Conservation (phyloP, 2,329 filamentous ascomycete species). For the Mollisiaceae sp. region DNA sequence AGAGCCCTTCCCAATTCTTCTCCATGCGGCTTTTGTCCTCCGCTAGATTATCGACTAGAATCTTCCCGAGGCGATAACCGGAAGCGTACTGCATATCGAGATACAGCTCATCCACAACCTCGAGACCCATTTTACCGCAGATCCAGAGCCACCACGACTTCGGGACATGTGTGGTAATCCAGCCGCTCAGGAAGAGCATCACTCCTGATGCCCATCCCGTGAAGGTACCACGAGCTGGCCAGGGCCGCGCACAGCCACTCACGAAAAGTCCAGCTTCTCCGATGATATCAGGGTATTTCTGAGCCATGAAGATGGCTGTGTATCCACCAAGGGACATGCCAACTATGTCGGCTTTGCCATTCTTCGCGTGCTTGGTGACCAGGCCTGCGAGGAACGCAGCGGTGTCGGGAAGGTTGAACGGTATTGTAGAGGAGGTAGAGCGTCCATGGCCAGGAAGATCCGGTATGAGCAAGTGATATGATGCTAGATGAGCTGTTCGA, state of each 20-base stretch:
- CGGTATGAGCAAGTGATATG: constrained; percentile 16
- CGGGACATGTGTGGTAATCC: constrained; percentile 5
- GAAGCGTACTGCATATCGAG: constrained; percentile 10
- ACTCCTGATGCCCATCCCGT: constrained; percentile 6
- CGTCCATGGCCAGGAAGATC: constrained; percentile 10
- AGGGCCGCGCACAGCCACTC: constrained; percentile 10
- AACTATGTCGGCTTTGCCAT: constrained; percentile 13
- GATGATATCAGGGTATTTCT: constrained; percentile 14
- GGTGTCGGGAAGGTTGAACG: constrained; percentile 11
- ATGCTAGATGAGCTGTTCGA: not conserved
- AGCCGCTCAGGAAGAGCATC: not conserved
- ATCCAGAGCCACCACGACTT: not conserved
- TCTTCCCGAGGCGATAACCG: not conserved
- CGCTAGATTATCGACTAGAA: not conserved
- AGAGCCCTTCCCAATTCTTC: constrained; percentile 7
- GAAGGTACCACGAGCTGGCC: constrained; percentile 4
- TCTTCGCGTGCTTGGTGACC: constrained; percentile 15
- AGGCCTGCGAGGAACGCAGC: constrained; percentile 9
- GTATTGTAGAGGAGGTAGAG: constrained; percentile 1
- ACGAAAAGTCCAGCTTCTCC: constrained; percentile 13
- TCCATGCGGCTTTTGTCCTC: not conserved
- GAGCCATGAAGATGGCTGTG: not conserved
- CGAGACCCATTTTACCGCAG: not conserved
- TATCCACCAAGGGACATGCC: constrained; percentile 15
- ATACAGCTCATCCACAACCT: not conserved